Percentiles rank a stretch among this genome's conserved stretches.
These are phyloP conservation scores for Rutstroemia sp. DNA, from an alignment of 2,329 filamentous ascomycete genomes.

Conservation along the genomic window DNA sequence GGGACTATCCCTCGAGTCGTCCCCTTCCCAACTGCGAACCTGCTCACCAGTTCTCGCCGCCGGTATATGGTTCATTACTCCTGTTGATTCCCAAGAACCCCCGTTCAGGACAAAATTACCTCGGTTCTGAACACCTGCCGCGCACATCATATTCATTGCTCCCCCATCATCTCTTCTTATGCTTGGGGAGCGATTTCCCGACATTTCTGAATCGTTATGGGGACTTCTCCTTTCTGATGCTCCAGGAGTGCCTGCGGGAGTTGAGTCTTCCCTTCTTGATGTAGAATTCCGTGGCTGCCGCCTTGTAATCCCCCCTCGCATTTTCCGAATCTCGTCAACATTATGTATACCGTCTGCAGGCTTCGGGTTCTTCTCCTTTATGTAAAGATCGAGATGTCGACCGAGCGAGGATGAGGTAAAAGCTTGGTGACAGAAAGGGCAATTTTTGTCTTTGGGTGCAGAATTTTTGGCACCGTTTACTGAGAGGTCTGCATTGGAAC, in stretches of 20 bases:
- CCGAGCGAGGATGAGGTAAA: constrained; percentile 94
- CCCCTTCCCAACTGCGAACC: constrained; percentile 30
- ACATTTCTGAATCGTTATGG: constrained; percentile 27
- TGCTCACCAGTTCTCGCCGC: constrained; percentile 41
- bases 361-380: constrained; percentile 89
- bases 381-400: constrained; percentile 88
- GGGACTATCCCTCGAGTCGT: constrained; percentile 28
- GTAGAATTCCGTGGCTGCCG: constrained; percentile 67
- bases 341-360: constrained; percentile 80
- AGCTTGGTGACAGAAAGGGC: constrained; percentile 78
- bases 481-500: constrained; percentile 28
- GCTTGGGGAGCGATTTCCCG: constrained; percentile 28
- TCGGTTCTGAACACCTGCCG: constrained; percentile 12
- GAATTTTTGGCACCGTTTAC: constrained; percentile 24
- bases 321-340: constrained; percentile 78
- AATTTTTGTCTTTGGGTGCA: constrained; percentile 69
- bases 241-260: constrained; percentile 45
- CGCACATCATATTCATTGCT: constrained; percentile 30
- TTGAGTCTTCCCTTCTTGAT: constrained; percentile 47
- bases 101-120: constrained; percentile 28
- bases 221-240: constrained; percentile 29
- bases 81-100: constrained; percentile 67
- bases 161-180: constrained; percentile 30
- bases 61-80: constrained; percentile 69
- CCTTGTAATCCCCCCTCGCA: constrained; percentile 79